Conservation (phyloP, 2,329 filamentous ascomycete genomes). For the Escovopsis sp. region DNA sequence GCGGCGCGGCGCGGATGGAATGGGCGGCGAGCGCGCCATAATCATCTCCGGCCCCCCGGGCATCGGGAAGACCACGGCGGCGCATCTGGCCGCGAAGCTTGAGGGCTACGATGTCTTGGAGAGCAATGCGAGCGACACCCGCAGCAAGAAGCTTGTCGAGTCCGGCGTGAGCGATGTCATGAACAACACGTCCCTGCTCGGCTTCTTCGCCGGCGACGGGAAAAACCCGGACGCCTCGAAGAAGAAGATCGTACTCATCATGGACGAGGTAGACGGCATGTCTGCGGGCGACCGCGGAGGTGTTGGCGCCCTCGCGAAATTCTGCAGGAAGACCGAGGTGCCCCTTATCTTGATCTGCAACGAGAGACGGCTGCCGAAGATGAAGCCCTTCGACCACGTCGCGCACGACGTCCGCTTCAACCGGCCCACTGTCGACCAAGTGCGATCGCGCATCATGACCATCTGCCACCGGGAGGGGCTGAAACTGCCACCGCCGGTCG, state of each 20-base stretch:
- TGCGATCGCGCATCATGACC: constrained; percentile 83
- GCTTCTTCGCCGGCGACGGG: constrained; percentile 76
- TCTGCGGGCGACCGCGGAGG: constrained; percentile 91
- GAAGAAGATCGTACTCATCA: constrained; percentile 90
- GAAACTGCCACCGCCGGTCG: constrained; percentile 66
- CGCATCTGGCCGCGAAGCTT: constrained; percentile 82
- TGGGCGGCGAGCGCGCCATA: constrained; percentile 71
- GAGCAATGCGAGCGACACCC: constrained; percentile 86
- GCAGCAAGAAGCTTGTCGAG: constrained; percentile 94
- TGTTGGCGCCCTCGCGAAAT: constrained; percentile 82
- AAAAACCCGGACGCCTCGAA: constrained; percentile 67
- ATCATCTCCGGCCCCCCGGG: constrained; percentile 92
- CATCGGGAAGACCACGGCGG: constrained; percentile 94
- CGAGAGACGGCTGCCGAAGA: constrained; percentile 81
- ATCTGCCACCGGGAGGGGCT: constrained; percentile 86
- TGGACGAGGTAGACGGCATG: constrained; percentile 99
- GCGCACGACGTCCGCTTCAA: constrained; percentile 78
- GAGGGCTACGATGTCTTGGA: constrained; percentile 91
- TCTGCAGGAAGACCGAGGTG: constrained; percentile 89
- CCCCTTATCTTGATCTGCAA: constrained; percentile 98
- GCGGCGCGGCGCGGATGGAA: constrained; percentile 68
- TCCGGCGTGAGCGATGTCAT: constrained; percentile 76
- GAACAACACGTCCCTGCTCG: constrained; percentile 82
- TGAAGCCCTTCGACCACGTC: constrained; percentile 91
- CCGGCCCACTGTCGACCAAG: constrained; percentile 79